Conservation (phyloP, 371 early-diverging fungal genomes). For the Neoconidiobolus thromboides region DNA sequence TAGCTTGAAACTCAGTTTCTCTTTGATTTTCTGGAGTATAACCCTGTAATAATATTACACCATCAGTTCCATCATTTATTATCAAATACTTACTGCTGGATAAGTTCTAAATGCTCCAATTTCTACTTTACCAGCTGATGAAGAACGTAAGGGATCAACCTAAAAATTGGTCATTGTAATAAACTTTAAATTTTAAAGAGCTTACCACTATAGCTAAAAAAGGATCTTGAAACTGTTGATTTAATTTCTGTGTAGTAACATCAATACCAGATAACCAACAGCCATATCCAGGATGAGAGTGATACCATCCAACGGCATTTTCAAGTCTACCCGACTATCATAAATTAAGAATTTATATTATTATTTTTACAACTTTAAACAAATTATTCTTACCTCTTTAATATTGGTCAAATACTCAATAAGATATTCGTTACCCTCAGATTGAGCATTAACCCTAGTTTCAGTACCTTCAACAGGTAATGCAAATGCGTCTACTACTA, state of each 20-base stretch:
- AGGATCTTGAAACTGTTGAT: conserved; percentile 90
- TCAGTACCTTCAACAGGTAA: conserved; percentile 97
- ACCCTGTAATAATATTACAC: conserved; percentile 17
- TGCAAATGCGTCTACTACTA: conserved; percentile 92
- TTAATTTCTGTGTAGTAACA: conserved; percentile 84
- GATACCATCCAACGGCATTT: conserved; percentile 96
- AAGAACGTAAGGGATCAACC: conserved; percentile 94
- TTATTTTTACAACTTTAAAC: background rate
- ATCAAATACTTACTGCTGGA: conserved; percentile 22
- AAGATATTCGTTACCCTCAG: conserved; percentile 94
- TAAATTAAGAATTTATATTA: background rate
- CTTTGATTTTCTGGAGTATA: conserved; percentile 59
- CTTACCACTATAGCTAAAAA: conserved; percentile 85
- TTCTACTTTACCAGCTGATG: conserved; percentile 90
- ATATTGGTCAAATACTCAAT: conserved; percentile 69
- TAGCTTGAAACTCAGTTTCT: conserved; percentile 53
- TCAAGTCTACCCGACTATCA: conserved; percentile 74
- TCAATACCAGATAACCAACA: conserved; percentile 98
- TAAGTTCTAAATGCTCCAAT: conserved; percentile 95
- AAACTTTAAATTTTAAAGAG: background rate
- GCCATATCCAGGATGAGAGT: conserved; percentile 95
- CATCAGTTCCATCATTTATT: background rate
- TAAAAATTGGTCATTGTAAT: conserved; percentile 10
- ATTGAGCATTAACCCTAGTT: conserved; percentile 93
- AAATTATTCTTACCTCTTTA: conserved; percentile 33